phyloP scores from a whole-genome alignment of 2,329 filamentous ascomycete species.

The Trichoderma sp. region DNA sequence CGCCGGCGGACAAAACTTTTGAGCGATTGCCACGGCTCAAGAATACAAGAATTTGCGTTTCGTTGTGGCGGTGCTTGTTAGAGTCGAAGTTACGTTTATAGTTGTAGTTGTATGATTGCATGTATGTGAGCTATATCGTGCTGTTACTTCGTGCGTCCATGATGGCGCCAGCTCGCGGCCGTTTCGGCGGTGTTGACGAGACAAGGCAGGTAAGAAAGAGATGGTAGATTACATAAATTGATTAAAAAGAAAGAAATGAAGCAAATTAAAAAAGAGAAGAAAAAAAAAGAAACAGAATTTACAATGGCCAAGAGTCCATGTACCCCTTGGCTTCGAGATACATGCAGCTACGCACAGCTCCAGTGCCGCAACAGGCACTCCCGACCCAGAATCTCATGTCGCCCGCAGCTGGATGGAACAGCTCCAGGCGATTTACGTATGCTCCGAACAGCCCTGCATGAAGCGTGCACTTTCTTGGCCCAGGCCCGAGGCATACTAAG shows the following conservation, averaged over 20 bases:
- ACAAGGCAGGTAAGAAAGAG: not conserved
- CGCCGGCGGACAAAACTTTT: slow-evolving; percentile 21
- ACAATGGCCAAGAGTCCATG: not conserved
- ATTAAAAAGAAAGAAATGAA: not conserved
- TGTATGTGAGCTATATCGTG: not conserved
- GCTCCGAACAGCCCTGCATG: slow-evolving; percentile 9
- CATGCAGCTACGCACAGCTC: not conserved
- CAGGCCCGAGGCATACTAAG: not conserved
- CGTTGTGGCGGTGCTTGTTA: not conserved
- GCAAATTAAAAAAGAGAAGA: too few relatives aligned
- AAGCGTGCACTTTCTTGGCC: not conserved
- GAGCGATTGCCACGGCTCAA: not conserved
- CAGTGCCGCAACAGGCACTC: slow-evolving; percentile 4
- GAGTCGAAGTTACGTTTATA: too few relatives aligned
- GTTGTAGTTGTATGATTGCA: not conserved
- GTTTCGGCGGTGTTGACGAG: not conserved
- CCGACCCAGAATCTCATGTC: not conserved
- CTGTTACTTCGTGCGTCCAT: not conserved
- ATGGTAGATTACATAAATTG: not conserved
- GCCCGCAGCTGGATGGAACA: not conserved
- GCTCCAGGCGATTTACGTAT: slow-evolving; percentile 2
- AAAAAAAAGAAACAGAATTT: not conserved
- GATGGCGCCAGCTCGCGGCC: not conserved
- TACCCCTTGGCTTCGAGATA: not conserved
- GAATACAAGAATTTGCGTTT: not conserved